Evolutionary conservation across 2,329 filamentous ascomycete species (phyloP).

Genomic region (Aspergillus unguis): DNA sequence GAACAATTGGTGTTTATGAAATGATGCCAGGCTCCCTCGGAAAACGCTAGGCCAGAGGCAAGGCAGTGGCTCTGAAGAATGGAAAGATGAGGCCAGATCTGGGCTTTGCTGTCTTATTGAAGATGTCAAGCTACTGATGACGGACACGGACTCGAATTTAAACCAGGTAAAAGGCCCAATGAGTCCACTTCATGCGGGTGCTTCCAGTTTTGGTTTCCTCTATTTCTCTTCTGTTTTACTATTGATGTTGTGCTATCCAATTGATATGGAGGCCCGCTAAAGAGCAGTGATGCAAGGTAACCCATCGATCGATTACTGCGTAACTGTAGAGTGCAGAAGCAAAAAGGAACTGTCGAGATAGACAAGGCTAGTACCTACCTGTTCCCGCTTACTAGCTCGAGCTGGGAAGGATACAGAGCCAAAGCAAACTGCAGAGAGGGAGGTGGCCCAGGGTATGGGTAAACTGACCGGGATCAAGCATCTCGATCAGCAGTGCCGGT

Average conservation of each 20-base stretch:
- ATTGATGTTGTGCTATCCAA: conserved; percentile 18
- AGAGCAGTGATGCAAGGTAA: conserved; percentile 21
- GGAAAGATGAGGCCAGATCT: neutral
- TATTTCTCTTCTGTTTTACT: neutral
- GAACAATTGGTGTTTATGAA: too few species aligned
- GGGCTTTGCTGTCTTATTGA: neutral
- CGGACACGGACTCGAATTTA: conserved; percentile 11
- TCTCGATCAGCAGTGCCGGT: conserved; percentile 2
- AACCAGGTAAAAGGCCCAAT: neutral
- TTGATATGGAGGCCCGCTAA: conserved; percentile 24
- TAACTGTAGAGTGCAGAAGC: conserved; percentile 17
- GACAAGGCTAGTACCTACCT: neutral
- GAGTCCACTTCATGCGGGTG: neutral
- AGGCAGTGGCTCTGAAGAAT: neutral
- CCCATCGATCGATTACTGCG: conserved; percentile 6
- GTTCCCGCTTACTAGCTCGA: neutral
- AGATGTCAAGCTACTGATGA: neutral
- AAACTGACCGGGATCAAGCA: conserved; percentile 16
- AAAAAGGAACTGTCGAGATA: conserved; percentile 25
- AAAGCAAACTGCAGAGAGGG: conserved; percentile 7
- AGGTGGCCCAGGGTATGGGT: conserved; percentile 4
- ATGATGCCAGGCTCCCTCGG: too few species aligned
- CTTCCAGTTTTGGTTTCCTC: neutral
- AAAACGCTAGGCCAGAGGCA: neutral
- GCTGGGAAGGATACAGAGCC: neutral